Percentiles rank a stretch among this genome's conserved stretches.
phyloP scores from a whole-genome alignment of 2,329 filamentous ascomycete genomes.

The Diaporthe vaccinii region DNA sequence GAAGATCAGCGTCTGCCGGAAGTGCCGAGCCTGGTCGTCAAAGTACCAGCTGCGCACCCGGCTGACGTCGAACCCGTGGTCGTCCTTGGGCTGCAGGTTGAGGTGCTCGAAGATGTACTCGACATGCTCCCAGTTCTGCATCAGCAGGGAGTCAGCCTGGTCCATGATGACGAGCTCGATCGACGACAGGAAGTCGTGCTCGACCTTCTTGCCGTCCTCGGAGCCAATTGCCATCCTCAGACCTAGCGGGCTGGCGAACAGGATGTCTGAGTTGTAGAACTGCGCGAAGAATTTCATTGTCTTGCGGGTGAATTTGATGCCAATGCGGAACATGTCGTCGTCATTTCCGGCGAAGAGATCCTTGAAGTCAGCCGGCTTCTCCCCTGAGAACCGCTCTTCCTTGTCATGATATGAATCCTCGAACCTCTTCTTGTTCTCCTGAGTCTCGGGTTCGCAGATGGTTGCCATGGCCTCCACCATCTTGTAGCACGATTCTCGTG shows the following conservation, averaged over 20 bases:
- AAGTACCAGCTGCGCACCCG: constrained; percentile 93
- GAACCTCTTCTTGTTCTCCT: constrained; percentile 95
- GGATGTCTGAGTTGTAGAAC: constrained; percentile 97
- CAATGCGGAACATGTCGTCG: constrained; percentile 96
- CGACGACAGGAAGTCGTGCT: constrained; percentile 93
- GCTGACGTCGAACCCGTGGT: constrained; percentile 93
- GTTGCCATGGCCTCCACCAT: constrained; percentile 83
- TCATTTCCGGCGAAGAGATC: constrained; percentile 95
- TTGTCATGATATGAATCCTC: constrained; percentile 83
- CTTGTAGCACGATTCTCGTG: constrained; percentile 85
- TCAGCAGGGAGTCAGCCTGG: constrained; percentile 91
- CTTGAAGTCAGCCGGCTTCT: constrained; percentile 87
- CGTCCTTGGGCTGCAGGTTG: constrained; percentile 89
- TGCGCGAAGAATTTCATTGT: constrained; percentile 94
- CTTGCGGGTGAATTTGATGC: constrained; percentile 97
- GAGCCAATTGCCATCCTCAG: constrained; percentile 91
- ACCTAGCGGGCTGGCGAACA: constrained; percentile 90
- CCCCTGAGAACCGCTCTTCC: constrained; percentile 76
- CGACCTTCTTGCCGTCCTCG: constrained; percentile 72
- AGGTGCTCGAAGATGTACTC: constrained; percentile 92
- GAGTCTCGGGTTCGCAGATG: constrained; percentile 86
- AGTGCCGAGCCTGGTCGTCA: constrained; percentile 83
- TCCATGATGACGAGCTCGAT: constrained; percentile 93
- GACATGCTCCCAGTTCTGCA: constrained; percentile 99
- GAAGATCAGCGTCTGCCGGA: constrained; percentile 88